Evolutionary conservation across 805 yeast genomes (phyloP).

Genomic region (Candida maesae): DNA sequence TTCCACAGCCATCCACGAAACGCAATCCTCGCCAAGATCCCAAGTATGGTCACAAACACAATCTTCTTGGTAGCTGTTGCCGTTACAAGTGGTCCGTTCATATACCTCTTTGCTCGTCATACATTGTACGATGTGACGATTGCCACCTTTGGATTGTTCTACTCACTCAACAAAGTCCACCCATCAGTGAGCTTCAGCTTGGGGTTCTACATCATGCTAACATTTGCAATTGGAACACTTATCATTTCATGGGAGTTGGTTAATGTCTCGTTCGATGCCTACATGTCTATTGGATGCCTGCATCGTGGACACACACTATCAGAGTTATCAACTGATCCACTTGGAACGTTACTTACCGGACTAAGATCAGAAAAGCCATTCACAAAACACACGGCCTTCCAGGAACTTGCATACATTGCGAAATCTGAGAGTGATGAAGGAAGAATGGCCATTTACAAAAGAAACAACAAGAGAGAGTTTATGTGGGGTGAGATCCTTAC

Average conservation of each 20-base stretch:
- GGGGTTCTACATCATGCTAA: slow-evolving; percentile 29
- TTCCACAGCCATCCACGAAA: slow-evolving; percentile 37
- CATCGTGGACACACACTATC: slow-evolving; percentile 63
- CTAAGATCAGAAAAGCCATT: slow-evolving; percentile 48
- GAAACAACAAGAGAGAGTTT: slow-evolving; percentile 40
- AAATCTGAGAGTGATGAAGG: slow-evolving; percentile 43
- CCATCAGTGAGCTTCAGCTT: slow-evolving; percentile 38
- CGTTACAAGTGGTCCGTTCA: slow-evolving; percentile 34
- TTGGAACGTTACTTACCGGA: slow-evolving; percentile 61
- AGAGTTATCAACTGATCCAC: slow-evolving; percentile 54
- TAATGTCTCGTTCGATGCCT: slow-evolving; percentile 58
- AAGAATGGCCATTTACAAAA: slow-evolving; percentile 52
- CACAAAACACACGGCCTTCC: slow-evolving; percentile 65
- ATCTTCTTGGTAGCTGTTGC: slow-evolving; percentile 31
- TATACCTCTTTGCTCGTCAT: slow-evolving; percentile 39
- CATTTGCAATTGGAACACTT: slow-evolving; percentile 33
- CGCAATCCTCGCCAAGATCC: slow-evolving; percentile 27
- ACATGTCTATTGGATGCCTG: slow-evolving; percentile 68
- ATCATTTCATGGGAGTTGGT: slow-evolving; percentile 49
- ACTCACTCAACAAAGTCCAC: slow-evolving; percentile 36
- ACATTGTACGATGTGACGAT: slow-evolving; percentile 38
- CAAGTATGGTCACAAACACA: slow-evolving; percentile 37
- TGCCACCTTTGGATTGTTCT: slow-evolving; percentile 28
- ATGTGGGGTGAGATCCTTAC: slow-evolving; percentile 58
- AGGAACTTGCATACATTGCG: slow-evolving; percentile 66